Evolutionary conservation across 2,329 filamentous ascomycete genomes (phyloP), one percentile per base, ranked within the genome.

Genomic region (Magnaporthiopsis poae): DNA sequence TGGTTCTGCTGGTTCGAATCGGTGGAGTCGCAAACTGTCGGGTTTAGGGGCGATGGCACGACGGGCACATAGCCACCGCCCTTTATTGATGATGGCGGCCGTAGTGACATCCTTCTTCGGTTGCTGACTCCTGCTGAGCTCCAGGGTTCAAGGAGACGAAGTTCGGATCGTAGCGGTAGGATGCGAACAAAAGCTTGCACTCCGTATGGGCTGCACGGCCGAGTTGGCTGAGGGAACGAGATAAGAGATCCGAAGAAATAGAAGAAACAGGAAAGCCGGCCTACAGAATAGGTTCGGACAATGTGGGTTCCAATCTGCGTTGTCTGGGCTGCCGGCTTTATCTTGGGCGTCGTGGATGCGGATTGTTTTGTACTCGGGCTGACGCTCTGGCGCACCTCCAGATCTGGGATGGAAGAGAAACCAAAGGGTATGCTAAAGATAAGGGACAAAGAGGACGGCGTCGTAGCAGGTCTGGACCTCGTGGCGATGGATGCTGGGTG

Each of bases 11-110:
- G 59, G n/a, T 27, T 46, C 66, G 66, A 68, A 66, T 69, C 67
- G 67, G 68, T 65, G 66, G 67, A 46, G 64, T 67, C 62, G 64
- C 66, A 64, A 56, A 62, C 66, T 56, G 64, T 68, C 27, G 65
- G 52, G 67, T 67, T 66, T 66, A 68, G 71, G 70, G 73, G 68
- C 66, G 69, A 66, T 52, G 69, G 66, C 36, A 60, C 61, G 9
- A 68, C 59, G 68, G 64, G 66, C n/a, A 33, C 52, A 63, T 46
- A 36, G 62, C 25, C 62, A 60, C 62, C 67, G 52, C 67, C 68
- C 71, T 71, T 65, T 66, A 70, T 25, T n/a, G 21, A 56, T 25
- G 46, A 25, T 21, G n/a, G 46, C 21, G 21, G 46, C 21, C 9
- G 13, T 18, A 56, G 46, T 21, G 46, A 11, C 46, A 56, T 56